Percentiles rank a stretch among this genome's conserved stretches.
Evolutionary conservation across 192 early-diverging fungal genomes (phyloP).

Genomic region (Backusella circina): DNA sequence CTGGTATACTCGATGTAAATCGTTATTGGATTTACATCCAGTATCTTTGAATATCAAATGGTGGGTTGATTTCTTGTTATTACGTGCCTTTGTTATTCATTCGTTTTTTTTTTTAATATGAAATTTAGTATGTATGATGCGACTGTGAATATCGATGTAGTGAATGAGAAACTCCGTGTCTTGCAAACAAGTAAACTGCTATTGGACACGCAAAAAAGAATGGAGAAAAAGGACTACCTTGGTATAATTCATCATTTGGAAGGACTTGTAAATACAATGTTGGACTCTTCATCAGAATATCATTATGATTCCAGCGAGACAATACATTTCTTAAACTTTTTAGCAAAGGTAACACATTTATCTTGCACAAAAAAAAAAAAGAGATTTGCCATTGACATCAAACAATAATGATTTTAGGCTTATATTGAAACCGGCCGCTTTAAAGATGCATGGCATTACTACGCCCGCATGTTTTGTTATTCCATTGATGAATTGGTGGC

Average conservation of each 20-base stretch:
- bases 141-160: neutral
- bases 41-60: neutral
- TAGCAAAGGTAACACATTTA: constrained; percentile 1
- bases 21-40: neutral
- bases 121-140: constrained; percentile 1
- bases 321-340: neutral
- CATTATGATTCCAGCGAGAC: neutral
- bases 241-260: constrained; percentile 3
- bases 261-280: neutral
- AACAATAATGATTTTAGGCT: constrained; percentile 1
- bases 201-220: neutral
- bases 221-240: neutral
- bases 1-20: neutral
- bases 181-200: neutral
- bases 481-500: constrained; percentile 31
- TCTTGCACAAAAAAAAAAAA: neutral
- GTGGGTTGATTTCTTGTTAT: neutral
- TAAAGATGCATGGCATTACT: constrained; percentile 34
- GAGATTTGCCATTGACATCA: neutral
- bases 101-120: neutral
- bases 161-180: neutral
- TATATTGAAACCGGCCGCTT: constrained; percentile 29
- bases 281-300: neutral
- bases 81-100: neutral
- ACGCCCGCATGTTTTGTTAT: constrained; percentile 31